Conservation (phyloP, 2,329 filamentous ascomycete genomes). For the Aureobasidium vineae region DNA sequence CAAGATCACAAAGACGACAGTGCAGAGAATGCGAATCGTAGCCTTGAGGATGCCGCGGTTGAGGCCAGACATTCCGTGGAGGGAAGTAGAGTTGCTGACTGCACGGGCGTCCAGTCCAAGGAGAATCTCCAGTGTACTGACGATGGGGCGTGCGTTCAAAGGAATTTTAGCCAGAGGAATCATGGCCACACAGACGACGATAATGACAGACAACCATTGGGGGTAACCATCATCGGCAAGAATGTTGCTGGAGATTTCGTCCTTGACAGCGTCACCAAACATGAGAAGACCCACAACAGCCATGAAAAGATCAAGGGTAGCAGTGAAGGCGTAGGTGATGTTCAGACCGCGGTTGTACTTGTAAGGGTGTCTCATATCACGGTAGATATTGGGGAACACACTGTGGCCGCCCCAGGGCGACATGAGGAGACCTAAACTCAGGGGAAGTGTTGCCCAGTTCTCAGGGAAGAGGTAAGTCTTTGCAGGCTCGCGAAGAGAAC, state of each 20-base stretch:
- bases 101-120: constrained; percentile 65
- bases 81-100: constrained; percentile 51
- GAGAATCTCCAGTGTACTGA: constrained; percentile 79
- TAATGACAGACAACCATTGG: constrained; percentile 66
- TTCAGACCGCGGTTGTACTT: constrained; percentile 75
- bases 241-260: constrained; percentile 90
- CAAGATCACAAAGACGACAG: constrained; percentile 72
- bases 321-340: constrained; percentile 81
- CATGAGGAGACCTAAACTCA: constrained; percentile 89
- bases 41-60: constrained; percentile 60
- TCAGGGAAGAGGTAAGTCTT: constrained; percentile 76
- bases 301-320: constrained; percentile 75
- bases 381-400: constrained; percentile 82
- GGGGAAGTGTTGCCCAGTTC: constrained; percentile 82
- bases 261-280: constrained; percentile 86
- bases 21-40: constrained; percentile 62
- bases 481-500: constrained; percentile 79
- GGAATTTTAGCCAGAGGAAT: constrained; percentile 97
- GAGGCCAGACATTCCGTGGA: constrained; percentile 55
- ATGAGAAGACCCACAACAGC: constrained; percentile 84
- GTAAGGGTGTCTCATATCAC: constrained; percentile 76
- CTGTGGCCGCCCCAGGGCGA: constrained; percentile 70
- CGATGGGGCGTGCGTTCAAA: constrained; percentile 81
- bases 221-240: constrained; percentile 74
- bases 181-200: constrained; percentile 84